phyloP scores from a whole-genome alignment of 257 asterid species.

The Solanum stenotomum region DNA sequence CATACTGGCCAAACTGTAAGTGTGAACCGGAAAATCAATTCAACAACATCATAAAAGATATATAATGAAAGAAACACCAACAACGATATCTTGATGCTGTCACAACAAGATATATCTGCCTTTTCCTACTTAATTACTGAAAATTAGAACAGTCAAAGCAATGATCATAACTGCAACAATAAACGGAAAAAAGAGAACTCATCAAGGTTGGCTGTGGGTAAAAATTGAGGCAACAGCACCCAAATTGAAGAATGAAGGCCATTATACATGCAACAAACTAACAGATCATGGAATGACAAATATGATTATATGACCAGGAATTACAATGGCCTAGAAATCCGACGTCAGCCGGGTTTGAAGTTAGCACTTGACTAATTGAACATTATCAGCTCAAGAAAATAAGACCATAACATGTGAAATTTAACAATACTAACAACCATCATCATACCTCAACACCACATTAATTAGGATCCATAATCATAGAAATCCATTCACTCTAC shows the following conservation, averaged over 20 bases:
- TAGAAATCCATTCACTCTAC: background rate
- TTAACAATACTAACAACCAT: background rate
- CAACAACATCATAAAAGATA: background rate
- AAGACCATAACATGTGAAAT: background rate
- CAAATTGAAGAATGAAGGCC: background rate
- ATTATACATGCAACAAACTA: background rate
- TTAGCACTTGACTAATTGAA: background rate
- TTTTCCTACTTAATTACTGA: background rate
- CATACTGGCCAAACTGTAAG: conserved; percentile 58
- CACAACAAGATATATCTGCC: background rate
- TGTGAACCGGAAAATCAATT: background rate
- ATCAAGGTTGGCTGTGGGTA: background rate
- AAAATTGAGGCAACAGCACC: background rate
- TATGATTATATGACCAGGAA: background rate
- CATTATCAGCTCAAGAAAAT: background rate
- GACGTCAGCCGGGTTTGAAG: background rate
- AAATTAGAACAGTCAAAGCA: background rate
- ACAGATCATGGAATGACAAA: background rate
- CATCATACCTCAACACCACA: background rate
- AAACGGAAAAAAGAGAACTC: background rate
- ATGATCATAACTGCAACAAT: background rate
- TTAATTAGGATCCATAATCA: background rate
- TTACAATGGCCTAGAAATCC: background rate
- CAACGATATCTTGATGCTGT: background rate
- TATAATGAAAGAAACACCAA: background rate